Percentiles rank a stretch among this genome's conserved stretches.
These are phyloP conservation scores for Teunomyces panamensis DNA, from an alignment of 805 yeast genomes.

Conservation along the genomic window DNA sequence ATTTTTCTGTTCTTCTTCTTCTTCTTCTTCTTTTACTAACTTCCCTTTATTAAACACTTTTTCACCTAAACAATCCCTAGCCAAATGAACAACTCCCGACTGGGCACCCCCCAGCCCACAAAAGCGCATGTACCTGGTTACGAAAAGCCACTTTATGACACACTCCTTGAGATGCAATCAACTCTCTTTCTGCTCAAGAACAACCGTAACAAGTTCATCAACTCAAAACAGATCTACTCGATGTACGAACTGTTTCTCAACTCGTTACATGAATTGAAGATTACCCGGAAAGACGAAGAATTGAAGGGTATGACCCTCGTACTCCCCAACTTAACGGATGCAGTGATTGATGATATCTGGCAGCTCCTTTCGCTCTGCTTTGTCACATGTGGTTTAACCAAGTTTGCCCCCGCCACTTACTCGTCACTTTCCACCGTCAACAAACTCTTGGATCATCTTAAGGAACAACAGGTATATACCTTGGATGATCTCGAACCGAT, in stretches of 20 bases:
- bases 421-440: conserved; percentile 85
- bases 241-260: conserved; percentile 58
- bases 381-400: conserved; percentile 86
- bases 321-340: conserved; percentile 59
- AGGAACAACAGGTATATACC: conserved; percentile 79
- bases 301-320: conserved; percentile 33
- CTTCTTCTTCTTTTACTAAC: neutral
- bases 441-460: conserved; percentile 76
- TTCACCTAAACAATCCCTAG: no score
- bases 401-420: conserved; percentile 91
- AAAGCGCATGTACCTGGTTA: conserved; percentile 26
- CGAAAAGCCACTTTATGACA: conserved; percentile 32
- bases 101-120: conserved; percentile 11
- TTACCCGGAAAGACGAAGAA: conserved; percentile 49
- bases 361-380: conserved; percentile 83
- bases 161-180: conserved; percentile 25
- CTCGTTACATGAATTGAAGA: conserved; percentile 51
- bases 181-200: conserved; percentile 45
- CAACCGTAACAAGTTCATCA: conserved; percentile 62
- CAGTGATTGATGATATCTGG: conserved; percentile 81
- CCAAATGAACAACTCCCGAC: conserved; percentile 5
- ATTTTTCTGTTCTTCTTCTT: neutral
- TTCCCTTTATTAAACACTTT: neutral
- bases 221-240: conserved; percentile 62
- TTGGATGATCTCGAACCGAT: conserved; percentile 81